Base-by-base conservation (phyloP, 139 green algal species). In the Coelastrella sp. region DNA sequence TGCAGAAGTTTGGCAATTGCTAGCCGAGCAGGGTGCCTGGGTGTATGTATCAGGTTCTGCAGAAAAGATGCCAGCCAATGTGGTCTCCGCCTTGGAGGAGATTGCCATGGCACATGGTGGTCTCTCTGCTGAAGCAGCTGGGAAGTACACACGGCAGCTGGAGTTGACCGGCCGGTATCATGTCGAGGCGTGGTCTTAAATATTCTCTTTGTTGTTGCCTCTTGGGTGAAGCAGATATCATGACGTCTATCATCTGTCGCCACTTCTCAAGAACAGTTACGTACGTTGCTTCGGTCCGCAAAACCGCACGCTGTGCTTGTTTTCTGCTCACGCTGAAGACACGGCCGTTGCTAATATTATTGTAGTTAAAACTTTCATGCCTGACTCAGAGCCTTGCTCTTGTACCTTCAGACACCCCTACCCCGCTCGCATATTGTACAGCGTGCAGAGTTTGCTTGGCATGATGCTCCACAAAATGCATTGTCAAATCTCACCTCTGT, bases 171-270 rank as follows among this genome's bases (percentile, higher is more conserved):
- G 91, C 5, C 73, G 96, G 27, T 98, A 98, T 78, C 82, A 88
- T 48, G 92, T 98, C 25, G 97, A 99, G 86, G 90, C 95, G 0
- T 99, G 97, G 97, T 96, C 91, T 34, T 99, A 82, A 93, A 38
- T n/a, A n/a, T n/a, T n/a, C n/a, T n/a, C n/a, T n/a, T n/a, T n/a
- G n/a, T n/a, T n/a, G n/a, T n/a, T n/a, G n/a, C n/a, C n/a, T n/a
- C n/a, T n/a, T n/a, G n/a, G n/a, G n/a, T n/a, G n/a, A n/a, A n/a
- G n/a, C n/a, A n/a, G n/a, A n/a, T n/a, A n/a, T n/a, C n/a, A n/a
- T n/a, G n/a, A n/a, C n/a, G n/a, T n/a, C n/a, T n/a, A n/a, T n/a
- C n/a, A n/a, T n/a, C n/a, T n/a, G n/a, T n/a, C n/a, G n/a, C n/a
- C n/a, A n/a, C n/a, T n/a, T n/a, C n/a, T n/a, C n/a, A n/a, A n/a